Percentiles rank a stretch among this genome's conserved stretches.
Conservation (phyloP, 176 grass and related monocot species). For the Areca catechu region DNA sequence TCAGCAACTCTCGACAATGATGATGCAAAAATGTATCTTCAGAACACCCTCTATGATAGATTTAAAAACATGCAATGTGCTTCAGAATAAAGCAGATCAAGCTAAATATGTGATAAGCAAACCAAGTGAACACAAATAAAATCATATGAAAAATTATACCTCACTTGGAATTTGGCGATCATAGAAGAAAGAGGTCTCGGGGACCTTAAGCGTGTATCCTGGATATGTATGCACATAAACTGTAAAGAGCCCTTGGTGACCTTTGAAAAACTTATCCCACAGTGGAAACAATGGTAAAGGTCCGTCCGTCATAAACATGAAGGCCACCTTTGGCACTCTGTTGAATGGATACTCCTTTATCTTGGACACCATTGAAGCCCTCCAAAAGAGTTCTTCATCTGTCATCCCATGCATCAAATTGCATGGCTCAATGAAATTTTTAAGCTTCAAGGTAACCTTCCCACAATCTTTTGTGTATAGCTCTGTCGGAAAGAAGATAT, state of each 20-base stretch:
- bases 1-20: too few species aligned
- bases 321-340: slow-evolving; percentile 2
- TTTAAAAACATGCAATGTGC: not conserved
- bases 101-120: not conserved
- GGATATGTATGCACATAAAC: not conserved
- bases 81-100: not conserved
- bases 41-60: too few species aligned
- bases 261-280: slow-evolving; percentile 6
- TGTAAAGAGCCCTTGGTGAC: not conserved
- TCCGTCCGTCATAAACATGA: not conserved
- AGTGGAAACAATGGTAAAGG: not conserved
- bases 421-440: not conserved
- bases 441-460: too few species aligned
- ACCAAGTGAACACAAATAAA: not conserved
- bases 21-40: too few species aligned
- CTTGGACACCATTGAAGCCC: not conserved
- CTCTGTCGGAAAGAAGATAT: too few species aligned
- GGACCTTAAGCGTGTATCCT: not conserved
- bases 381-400: slow-evolving; percentile 3
- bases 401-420: not conserved
- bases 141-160: not conserved
- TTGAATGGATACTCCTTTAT: not conserved
- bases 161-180: not conserved
- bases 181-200: not conserved
- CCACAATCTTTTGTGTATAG: too few species aligned